Evolutionary conservation across 768 basidiomycete species (phyloP), one percentile per base, ranked within the genome.

Genomic region (Lactarius pseudohatsudake): DNA sequence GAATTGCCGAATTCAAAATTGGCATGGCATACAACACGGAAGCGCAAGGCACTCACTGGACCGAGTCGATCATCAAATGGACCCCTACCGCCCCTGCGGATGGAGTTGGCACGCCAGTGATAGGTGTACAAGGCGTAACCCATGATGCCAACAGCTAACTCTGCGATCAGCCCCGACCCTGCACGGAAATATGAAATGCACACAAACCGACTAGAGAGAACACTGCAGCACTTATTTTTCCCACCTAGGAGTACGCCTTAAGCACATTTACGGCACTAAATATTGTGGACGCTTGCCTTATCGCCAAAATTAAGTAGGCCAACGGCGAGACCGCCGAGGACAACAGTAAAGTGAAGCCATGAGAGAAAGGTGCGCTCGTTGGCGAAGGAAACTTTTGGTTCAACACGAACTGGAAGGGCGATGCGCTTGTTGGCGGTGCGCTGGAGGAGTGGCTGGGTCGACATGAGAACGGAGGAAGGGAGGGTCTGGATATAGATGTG

Each of bases 321-420:
- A 16, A 98, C 95, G 1, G 95, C 92, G 56, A 99, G 84, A 64
- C 97, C 97, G 34, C 96, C 96, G 9, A 99, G 87, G 65, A 99
- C 94, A 78, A 98, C 94, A 47, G 96, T 95, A 76, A 97, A 98
- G 77, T 97, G 95, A 58, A 98, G 85, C 97, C 96, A 98, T 84
- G 95, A 96, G 55, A 99, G 83, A 79, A 98, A 98, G 0, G 97
- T 95, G 64, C 92, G 86, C 77, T 95, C 94, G 77, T 96, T 96
- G 53, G 94, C 94, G 72, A 96, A 96, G 57, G 93, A 93, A 67
- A 96, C 94, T 72, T 96, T 96, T 38, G 94, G 94, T 77, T 96
- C 94, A 61, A 94, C 92, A 70, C 94, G 86, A 71, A 99, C 86
- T 45, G 97, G 96, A 55, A 99, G 89, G 15, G 97, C 96, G 70